Evolutionary conservation across 2,329 filamentous ascomycete species (phyloP).

Genomic region (Pseudogymnoascus verrucosus): DNA sequence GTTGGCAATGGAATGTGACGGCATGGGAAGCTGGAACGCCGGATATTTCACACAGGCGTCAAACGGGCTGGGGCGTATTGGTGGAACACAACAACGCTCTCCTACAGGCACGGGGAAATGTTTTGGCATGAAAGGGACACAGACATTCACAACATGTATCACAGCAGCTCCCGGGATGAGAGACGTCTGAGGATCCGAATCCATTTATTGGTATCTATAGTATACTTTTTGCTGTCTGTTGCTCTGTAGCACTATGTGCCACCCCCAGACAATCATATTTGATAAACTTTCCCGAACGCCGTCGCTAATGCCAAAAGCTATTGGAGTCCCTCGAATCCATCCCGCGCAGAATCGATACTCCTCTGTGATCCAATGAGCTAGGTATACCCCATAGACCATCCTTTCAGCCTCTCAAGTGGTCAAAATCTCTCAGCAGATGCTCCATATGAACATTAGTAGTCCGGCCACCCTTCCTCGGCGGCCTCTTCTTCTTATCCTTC

Average conservation of each 20-base stretch:
- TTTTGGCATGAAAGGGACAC: not conserved
- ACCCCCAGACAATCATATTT: not conserved
- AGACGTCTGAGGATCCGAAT: not conserved
- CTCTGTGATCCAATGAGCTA: not conserved
- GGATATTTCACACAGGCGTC: not conserved
- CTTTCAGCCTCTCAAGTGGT: conserved; percentile 22
- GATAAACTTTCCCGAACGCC: not conserved
- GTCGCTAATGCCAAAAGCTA: conserved; percentile 3
- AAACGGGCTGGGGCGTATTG: not conserved
- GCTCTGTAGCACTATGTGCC: not conserved
- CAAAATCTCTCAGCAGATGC: conserved; percentile 27
- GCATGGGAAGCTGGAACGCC: not conserved
- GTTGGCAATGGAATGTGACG: not conserved
- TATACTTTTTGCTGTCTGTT: not conserved
- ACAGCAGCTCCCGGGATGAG: not conserved
- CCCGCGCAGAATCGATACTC: not conserved
- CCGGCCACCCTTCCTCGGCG: conserved; percentile 27
- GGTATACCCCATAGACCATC: not conserved
- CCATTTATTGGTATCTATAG: not conserved
- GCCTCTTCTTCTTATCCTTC: conserved; percentile 32
- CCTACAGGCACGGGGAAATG: not conserved
- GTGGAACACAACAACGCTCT: not conserved
- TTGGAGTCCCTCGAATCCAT: not conserved
- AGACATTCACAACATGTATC: not conserved
- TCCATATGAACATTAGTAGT: conserved; percentile 30